Conservation (phyloP, 805 yeast genomes). For the Wickerhamomyces chambardii region DNA sequence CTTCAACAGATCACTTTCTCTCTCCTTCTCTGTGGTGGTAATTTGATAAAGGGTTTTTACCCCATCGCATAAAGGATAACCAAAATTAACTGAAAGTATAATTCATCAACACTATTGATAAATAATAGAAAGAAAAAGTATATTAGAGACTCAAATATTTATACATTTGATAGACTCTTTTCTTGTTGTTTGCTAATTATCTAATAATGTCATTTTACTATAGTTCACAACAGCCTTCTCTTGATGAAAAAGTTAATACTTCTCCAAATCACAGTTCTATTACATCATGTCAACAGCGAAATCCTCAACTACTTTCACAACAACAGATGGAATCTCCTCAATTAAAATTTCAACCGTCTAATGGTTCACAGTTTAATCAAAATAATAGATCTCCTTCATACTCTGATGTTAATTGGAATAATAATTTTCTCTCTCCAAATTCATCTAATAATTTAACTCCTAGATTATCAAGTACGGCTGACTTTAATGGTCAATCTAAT, state of each 20-base stretch:
- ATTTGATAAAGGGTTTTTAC: no score
- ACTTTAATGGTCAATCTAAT: background rate
- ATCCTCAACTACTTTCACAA: slow-evolving; percentile 1
- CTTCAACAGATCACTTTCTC: no score
- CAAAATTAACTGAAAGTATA: no score
- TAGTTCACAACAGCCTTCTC: slow-evolving; percentile 1
- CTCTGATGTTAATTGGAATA: slow-evolving; percentile 15
- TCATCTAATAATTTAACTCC: slow-evolving; percentile 12
- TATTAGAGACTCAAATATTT: no score
- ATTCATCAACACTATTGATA: no score
- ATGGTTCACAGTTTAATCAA: background rate
- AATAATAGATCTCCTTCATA: background rate
- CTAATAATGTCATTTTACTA: slow-evolving; percentile 1
- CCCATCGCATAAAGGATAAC: no score
- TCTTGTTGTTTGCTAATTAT: no score
- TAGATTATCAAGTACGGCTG: slow-evolving; percentile 5
- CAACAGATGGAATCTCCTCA: slow-evolving; percentile 1
- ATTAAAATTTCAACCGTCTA: background rate
- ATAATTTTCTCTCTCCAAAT: slow-evolving; percentile 9
- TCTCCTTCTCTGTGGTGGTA: no score
- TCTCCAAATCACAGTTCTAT: no score
- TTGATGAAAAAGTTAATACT: background rate
- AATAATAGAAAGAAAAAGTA: no score
- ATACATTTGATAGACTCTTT: no score
- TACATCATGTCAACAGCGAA: background rate